Base-by-base conservation (phyloP, 345 rosid species). In the Gossypioides kirkii region DNA sequence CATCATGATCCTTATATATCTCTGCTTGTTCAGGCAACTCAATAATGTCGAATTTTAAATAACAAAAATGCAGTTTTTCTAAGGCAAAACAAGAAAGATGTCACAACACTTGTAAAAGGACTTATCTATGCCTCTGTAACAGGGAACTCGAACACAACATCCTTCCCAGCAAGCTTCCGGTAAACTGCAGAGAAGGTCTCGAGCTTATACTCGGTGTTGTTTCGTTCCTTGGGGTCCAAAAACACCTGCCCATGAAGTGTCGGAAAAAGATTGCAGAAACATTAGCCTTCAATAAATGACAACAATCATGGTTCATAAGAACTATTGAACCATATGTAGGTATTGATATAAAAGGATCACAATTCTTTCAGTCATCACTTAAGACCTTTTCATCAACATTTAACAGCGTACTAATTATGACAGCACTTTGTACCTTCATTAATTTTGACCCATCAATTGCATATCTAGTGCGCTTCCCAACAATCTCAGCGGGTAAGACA, bases 401-500 rank as follows among this genome's bases (percentile, higher is more conserved):
- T 45, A 10, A 28, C 10, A 22, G 18, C 16, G 10, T 43, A 20
- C 11, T 2, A 18, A 41, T 4, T 10, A 43, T 22, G 36, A 13
- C 8, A 46, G 22, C 43, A 61, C 28, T 61, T 46, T 28, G 22
- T 63, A 91, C 96, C 93, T 91, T 91, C 89, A 87, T 90, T 70
- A 91, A 84, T 82, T 91, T 94, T 52, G 96, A 79, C 13, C 98
- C 97, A 59, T 94, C 98, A 38, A 90, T 61, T 70, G 92, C 74
- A 76, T 90, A 90, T 83, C 91, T 89, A 20, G 73, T 75, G 0
- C 94, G 91, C 81, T 91, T 91, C 63, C 97, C 98, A 14, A 91
- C 94, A 86, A 91, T 94, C 84, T 94, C 97, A 20, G 98, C 97
- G 8, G 97, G 97, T 56, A 86, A 68, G 10, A 91, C 98, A 69